Evolutionary conservation across 768 basidiomycete genomes (phyloP).

Genomic region (Phaffia tasmanica): DNA sequence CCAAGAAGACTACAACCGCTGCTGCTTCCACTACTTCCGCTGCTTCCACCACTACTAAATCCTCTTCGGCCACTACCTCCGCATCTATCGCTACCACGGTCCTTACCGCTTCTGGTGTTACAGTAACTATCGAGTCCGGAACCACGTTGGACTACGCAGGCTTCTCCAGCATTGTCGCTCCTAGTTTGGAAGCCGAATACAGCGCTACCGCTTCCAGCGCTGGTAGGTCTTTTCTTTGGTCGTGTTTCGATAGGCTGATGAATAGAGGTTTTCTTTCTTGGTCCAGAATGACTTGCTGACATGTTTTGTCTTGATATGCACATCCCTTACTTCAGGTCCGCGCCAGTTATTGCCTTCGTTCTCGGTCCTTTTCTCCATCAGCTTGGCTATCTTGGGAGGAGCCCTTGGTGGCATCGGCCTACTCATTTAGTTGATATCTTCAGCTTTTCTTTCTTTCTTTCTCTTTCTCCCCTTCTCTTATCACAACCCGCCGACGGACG

Average conservation of each 20-base stretch:
- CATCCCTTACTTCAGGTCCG: background rate
- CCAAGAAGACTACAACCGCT: background rate
- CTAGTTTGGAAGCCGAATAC: background rate
- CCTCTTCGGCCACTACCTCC: background rate
- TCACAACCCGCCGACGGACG: background rate
- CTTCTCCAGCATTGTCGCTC: conserved; percentile 3
- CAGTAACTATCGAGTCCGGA: conserved; percentile 5
- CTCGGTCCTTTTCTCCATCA: conserved; percentile 9
- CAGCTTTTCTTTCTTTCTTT: background rate
- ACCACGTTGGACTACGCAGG: background rate
- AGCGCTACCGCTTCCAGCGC: conserved; percentile 4
- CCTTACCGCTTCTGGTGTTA: conserved; percentile 1
- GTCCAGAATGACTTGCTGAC: background rate
- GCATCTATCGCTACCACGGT: background rate
- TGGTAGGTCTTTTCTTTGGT: background rate
- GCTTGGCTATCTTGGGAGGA: conserved; percentile 14
- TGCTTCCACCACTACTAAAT: background rate
- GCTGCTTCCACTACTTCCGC: background rate
- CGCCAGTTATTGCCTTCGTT: conserved; percentile 3
- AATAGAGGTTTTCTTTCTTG: background rate
- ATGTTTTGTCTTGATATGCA: background rate
- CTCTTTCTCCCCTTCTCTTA: background rate
- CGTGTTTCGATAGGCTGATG: background rate
- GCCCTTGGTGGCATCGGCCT: conserved; percentile 12
- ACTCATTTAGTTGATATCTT: conserved; percentile 4